Base-by-base conservation (phyloP, 768 basidiomycete species). In the Phlegmacium glaucopus region DNA sequence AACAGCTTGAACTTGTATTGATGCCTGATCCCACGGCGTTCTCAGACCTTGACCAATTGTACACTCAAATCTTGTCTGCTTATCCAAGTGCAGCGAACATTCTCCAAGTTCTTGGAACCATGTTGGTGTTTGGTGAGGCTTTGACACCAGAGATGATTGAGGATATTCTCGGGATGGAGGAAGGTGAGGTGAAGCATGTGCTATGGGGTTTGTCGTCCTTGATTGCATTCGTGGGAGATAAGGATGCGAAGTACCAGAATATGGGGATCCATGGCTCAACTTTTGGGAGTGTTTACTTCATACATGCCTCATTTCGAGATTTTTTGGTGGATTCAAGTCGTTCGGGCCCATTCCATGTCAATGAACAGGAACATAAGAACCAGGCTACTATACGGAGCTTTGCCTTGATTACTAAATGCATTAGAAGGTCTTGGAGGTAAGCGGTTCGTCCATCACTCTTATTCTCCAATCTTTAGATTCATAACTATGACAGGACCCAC, bases 1-100 rank as follows among this genome's bases (percentile, higher is more conserved):
- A 43, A 17, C 55, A 52, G 30, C 51, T 56, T 10, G 38, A 50
- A 4, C 47, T 45, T n/a, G 45, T 53, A 1, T 32, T 48, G 12
- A 35, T 27, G 10, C 37, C 52, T 4, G 9, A 39, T 9, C 35
- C 47, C 25, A 39, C 43, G 10, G 32, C 46, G 8, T 45, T 47
- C 22, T 49, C 52, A 10, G 37, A 34, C 13, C 47, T 56, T 12
- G 55, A 56, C 29, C 27, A 34, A n/a, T 45, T 60, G 8, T 60
- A 60, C 30, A 15, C 17, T 1, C 52, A 54, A 25, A 54, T 59
- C 13, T 32, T 59, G 8, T 51, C 49, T 6, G 39, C 25, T 13
- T 27, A 39, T 36, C 34, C 32, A 10, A 17, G 45, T 38, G 28
- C 34, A 9, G 13, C 32, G 12, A 27, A 25, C 9, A 32, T 49